Conservation (phyloP, 2,329 filamentous ascomycete species). For the Hirsutella minnesotensis region DNA sequence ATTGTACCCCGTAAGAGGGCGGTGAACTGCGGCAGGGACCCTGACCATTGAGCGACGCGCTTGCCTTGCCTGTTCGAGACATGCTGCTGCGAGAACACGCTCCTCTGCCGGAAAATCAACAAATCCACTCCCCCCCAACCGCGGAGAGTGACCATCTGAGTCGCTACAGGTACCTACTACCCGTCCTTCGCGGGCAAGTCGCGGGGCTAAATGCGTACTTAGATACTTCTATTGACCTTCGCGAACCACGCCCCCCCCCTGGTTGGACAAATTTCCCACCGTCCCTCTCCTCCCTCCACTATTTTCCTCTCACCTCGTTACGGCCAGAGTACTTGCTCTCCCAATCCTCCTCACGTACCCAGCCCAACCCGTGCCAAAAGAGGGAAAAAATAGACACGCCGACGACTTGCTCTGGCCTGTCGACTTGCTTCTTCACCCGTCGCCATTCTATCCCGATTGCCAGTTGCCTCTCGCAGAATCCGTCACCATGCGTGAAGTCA, state of each 20-base stretch:
- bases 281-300: conserved; percentile 12
- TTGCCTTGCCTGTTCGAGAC: conserved; percentile 17
- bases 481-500: conserved; percentile 93
- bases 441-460: conserved; percentile 6
- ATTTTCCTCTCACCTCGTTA: conserved; percentile 18
- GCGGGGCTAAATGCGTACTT: conserved; percentile 11
- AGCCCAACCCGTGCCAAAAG: conserved; percentile 6
- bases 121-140: conserved; percentile 16
- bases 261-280: conserved; percentile 30
- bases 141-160: neutral
- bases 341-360: conserved; percentile 10
- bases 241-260: conserved; percentile 8
- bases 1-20: conserved; percentile 3
- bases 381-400: conserved; percentile 7
- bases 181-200: neutral
- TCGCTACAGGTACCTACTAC: neutral
- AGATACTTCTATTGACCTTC: conserved; percentile 8
- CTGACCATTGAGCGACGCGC: conserved; percentile 15
- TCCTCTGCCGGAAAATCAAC: conserved; percentile 19
- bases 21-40: conserved; percentile 7
- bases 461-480: conserved; percentile 10
- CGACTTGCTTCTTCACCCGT: conserved; percentile 12
- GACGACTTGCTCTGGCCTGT: conserved; percentile 12
- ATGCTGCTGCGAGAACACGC: conserved; percentile 9
- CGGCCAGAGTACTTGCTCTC: conserved; percentile 12